These are phyloP conservation scores for Coleophoma eucalyptorum DNA, from an alignment of 2,329 filamentous ascomycete genomes.

Conservation along the genomic window DNA sequence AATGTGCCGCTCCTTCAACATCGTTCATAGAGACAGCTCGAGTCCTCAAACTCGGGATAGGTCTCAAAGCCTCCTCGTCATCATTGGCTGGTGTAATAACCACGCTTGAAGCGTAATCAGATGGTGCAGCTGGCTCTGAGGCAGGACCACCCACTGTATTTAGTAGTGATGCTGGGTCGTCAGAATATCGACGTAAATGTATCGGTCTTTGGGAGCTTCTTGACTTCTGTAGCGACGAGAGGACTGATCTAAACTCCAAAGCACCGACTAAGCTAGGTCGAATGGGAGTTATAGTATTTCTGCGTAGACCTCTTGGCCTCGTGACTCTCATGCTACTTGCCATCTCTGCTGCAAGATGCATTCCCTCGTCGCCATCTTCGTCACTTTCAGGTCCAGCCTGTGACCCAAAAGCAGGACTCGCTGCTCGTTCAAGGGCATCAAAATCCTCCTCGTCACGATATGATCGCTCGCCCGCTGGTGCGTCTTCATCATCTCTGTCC, in stretches of 20 bases:
- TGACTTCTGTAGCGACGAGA: conserved; percentile 82
- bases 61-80: conserved; percentile 8
- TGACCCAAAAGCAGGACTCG: conserved; percentile 39
- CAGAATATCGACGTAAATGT: conserved; percentile 65
- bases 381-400: conserved; percentile 34
- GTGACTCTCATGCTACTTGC: conserved; percentile 89
- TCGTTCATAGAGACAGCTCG: conserved; percentile 28
- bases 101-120: conserved; percentile 27
- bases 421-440: conserved; percentile 21
- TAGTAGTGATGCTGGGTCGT: conserved; percentile 36
- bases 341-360: conserved; percentile 75
- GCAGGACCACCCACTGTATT: conserved; percentile 33
- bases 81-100: conserved; percentile 35
- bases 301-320: conserved; percentile 59
- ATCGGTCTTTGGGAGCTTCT: conserved; percentile 72
- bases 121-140: conserved; percentile 36
- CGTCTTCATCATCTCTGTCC: conserved; percentile 55
- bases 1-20: conserved; percentile 8
- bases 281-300: conserved; percentile 79
- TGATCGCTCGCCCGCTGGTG: conserved; percentile 28
- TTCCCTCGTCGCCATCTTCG: conserved; percentile 51
- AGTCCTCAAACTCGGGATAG: conserved; percentile 11
- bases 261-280: conserved; percentile 90
- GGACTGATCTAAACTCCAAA: conserved; percentile 85
- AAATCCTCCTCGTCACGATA: conserved; percentile 24